These are phyloP conservation scores for Fagus sylvatica DNA, from an alignment of 306 rosid genomes.

Conservation along the genomic window DNA sequence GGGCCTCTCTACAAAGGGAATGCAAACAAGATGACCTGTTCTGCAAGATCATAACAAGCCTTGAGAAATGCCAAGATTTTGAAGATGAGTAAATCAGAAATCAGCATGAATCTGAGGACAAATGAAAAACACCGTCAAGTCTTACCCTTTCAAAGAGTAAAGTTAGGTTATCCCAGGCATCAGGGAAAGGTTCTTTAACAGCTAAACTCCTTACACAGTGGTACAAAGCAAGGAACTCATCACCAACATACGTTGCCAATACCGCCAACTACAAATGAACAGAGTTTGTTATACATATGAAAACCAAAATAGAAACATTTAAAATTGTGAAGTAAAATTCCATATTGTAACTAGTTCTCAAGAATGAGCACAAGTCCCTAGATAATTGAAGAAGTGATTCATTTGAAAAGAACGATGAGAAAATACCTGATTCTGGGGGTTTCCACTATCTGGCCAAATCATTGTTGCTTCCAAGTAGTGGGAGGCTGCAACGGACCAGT, in stretches of 20 bases:
- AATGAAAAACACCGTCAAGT: conserved; percentile 7
- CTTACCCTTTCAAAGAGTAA: conserved; percentile 85
- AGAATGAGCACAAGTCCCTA: neutral
- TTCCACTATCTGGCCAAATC: conserved; percentile 95
- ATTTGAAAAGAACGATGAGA: neutral
- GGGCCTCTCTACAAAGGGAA: conserved; percentile 34
- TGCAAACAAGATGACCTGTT: conserved; percentile 60
- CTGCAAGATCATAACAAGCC: conserved; percentile 57
- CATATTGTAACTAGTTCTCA: neutral
- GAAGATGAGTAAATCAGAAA: conserved; percentile 9
- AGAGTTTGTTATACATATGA: conserved; percentile 14
- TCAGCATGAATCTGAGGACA: neutral
- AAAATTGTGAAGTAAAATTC: conserved; percentile 1
- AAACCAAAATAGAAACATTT: neutral
- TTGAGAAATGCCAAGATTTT: conserved; percentile 29
- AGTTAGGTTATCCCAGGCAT: conserved; percentile 79
- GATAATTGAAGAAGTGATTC: neutral
- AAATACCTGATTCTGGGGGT: conserved; percentile 91
- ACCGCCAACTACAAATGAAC: conserved; percentile 76
- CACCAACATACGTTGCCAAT: conserved; percentile 84
- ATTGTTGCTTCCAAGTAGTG: conserved; percentile 85
- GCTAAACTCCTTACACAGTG: conserved; percentile 93
- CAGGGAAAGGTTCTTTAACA: conserved; percentile 91
- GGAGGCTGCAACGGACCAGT: conserved; percentile 90
- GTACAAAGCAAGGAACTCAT: conserved; percentile 91